Evolutionary conservation across 345 rosid genomes (phyloP).

Genomic region (Euphorbia tirucalli): DNA sequence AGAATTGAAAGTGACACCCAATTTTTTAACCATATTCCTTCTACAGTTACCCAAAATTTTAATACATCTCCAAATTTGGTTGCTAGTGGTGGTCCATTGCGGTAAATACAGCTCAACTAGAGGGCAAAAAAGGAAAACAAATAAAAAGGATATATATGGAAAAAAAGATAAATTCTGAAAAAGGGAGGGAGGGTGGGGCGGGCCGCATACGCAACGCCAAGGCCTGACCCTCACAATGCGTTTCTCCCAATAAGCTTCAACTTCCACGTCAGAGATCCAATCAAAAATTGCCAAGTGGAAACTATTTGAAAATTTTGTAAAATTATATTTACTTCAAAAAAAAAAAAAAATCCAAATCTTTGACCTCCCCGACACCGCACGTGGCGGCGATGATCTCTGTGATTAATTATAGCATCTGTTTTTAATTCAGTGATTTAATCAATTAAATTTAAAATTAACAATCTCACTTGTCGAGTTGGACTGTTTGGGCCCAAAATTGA

Average conservation of each 20-base stretch:
- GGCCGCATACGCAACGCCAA: constrained; percentile 34
- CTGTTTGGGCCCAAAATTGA: background rate
- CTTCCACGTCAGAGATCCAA: constrained; percentile 20
- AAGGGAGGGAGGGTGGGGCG: constrained; percentile 12
- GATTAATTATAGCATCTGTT: background rate
- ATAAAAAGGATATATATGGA: background rate
- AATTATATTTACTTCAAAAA: background rate
- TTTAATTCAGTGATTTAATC: background rate
- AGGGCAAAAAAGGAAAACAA: background rate
- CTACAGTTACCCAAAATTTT: background rate
- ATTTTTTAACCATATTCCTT: background rate
- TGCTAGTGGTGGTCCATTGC: background rate
- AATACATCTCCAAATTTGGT: background rate
- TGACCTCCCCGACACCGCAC: constrained; percentile 36
- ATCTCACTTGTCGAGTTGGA: background rate
- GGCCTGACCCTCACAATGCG: constrained; percentile 16
- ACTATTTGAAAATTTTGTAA: background rate
- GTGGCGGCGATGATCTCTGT: constrained; percentile 34
- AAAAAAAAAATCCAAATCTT: background rate
- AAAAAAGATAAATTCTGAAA: background rate
- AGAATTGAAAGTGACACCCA: background rate
- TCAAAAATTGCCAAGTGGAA: constrained; percentile 7
- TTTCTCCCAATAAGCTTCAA: constrained; percentile 5
- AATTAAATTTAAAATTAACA: background rate
- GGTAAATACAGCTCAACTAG: background rate